These are phyloP conservation scores for Colletotrichum brevisporum DNA, from an alignment of 2,329 filamentous ascomycete genomes.

Conservation along the genomic window DNA sequence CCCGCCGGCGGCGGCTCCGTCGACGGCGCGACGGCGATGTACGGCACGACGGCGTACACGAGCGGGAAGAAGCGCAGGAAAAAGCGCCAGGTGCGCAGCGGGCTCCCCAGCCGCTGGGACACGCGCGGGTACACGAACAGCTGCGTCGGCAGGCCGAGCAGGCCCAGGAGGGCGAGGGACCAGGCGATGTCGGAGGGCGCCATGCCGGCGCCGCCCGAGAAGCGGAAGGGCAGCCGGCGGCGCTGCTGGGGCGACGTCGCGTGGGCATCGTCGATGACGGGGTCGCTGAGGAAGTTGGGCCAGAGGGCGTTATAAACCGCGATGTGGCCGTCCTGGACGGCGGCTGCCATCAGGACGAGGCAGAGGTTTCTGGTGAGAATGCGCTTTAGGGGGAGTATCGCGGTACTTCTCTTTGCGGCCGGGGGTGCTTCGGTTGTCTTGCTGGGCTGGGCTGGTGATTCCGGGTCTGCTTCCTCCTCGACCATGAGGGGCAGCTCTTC, in stretches of 20 bases:
- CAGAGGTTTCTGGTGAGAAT: slow-evolving; percentile 14
- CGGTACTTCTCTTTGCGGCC: background rate
- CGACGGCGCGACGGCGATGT: slow-evolving; percentile 1
- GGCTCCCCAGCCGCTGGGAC: background rate
- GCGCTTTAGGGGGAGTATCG: background rate
- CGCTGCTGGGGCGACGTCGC: background rate
- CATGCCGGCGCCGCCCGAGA: slow-evolving; percentile 13
- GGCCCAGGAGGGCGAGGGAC: slow-evolving; percentile 3
- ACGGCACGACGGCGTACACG: background rate
- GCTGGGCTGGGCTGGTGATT: background rate
- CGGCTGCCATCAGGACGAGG: background rate
- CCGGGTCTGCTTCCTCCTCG: background rate
- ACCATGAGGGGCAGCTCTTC: slow-evolving; percentile 8
- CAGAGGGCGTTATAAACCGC: background rate
- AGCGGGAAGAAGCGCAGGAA: background rate
- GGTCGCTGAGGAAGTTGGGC: background rate
- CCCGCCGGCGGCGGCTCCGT: background rate
- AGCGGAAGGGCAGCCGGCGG: slow-evolving; percentile 6
- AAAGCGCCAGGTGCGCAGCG: background rate
- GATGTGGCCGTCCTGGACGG: background rate
- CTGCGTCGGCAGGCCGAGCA: slow-evolving; percentile 11
- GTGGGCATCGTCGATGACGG: background rate
- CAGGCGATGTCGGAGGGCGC: background rate
- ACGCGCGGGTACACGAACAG: slow-evolving; percentile 4
- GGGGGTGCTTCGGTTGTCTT: background rate